Conservation (phyloP, 192 early-diverging fungal species). For the Coemansia sp. region DNA sequence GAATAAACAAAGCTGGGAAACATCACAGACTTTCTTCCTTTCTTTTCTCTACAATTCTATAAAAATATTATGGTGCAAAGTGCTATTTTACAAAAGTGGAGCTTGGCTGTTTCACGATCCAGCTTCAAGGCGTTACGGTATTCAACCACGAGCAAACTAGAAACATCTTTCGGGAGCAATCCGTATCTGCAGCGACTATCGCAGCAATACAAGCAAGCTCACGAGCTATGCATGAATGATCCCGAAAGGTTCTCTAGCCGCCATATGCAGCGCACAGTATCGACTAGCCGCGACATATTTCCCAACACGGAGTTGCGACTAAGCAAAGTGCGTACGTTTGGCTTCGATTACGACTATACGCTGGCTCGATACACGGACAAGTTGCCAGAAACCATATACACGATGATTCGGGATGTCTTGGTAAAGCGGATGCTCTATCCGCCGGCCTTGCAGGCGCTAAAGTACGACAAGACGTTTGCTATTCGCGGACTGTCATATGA, state of each 20-base stretch:
- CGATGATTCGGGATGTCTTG: constrained; percentile 57
- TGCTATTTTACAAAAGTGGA: too few species aligned
- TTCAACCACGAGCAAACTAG: too few species aligned
- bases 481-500: constrained; percentile 62
- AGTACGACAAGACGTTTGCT: constrained; percentile 59
- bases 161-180: too few species aligned
- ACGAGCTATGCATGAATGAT: constrained; percentile 25
- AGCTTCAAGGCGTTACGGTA: too few species aligned
- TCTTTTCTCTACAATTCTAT: neutral
- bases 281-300: constrained; percentile 50
- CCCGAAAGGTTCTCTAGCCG: constrained; percentile 23
- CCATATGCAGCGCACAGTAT: constrained; percentile 9
- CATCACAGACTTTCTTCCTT: neutral
- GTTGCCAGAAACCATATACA: constrained; percentile 59
- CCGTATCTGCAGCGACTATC: constrained; percentile 15
- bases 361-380: constrained; percentile 59
- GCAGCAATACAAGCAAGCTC: constrained; percentile 21
- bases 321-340: constrained; percentile 56
- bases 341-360: constrained; percentile 67
- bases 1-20: too few species aligned
- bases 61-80: too few species aligned
- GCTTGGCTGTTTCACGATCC: too few species aligned
- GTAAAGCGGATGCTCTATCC: constrained; percentile 58
- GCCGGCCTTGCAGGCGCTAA: constrained; percentile 26
- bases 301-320: constrained; percentile 60